These are phyloP conservation scores for Delitschia confertaspora DNA, from an alignment of 495 filamentous ascomycete species.

Conservation along the genomic window DNA sequence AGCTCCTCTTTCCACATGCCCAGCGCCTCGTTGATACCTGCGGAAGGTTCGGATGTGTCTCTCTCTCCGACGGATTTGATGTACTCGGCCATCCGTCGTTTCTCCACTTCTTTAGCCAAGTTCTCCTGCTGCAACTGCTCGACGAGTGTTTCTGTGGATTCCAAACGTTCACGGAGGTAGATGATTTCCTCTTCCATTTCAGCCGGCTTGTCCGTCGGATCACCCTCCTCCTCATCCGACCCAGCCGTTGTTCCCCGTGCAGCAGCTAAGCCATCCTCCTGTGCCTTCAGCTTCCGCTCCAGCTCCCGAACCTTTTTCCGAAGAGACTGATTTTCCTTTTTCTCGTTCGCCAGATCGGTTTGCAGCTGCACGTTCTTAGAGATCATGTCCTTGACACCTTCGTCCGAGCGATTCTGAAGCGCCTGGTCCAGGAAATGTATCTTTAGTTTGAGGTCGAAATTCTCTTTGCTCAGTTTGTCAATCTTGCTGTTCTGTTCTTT, in stretches of 20 bases:
- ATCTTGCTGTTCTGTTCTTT: conserved; percentile 97
- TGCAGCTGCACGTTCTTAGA: conserved; percentile 93
- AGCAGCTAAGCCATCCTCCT: conserved; percentile 52
- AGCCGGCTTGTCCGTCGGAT: conserved; percentile 54
- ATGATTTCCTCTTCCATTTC: conserved; percentile 77
- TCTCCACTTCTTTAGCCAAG: conserved; percentile 67
- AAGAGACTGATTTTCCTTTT: conserved; percentile 78
- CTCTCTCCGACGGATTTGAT: conserved; percentile 63
- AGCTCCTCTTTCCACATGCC: conserved; percentile 92
- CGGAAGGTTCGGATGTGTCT: conserved; percentile 52
- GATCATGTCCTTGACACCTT: conserved; percentile 94
- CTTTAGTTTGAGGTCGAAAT: conserved; percentile 95
- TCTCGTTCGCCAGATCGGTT: conserved; percentile 74
- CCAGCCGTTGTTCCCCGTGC: conserved; percentile 36
- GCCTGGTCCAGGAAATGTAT: conserved; percentile 94
- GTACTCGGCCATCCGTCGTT: conserved; percentile 69
- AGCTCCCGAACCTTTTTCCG: conserved; percentile 71
- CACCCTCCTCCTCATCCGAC: conserved; percentile 44
- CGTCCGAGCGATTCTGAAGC: conserved; percentile 85
- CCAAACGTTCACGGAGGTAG: conserved; percentile 72
- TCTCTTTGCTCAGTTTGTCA: conserved; percentile 87
- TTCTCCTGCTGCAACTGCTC: conserved; percentile 71
- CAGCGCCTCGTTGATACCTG: conserved; percentile 75
- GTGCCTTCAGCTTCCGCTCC: conserved; percentile 73
- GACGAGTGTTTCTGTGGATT: conserved; percentile 72